These are phyloP conservation scores for Pleurotus djamor DNA, from an alignment of 768 basidiomycete genomes.

Conservation along the genomic window DNA sequence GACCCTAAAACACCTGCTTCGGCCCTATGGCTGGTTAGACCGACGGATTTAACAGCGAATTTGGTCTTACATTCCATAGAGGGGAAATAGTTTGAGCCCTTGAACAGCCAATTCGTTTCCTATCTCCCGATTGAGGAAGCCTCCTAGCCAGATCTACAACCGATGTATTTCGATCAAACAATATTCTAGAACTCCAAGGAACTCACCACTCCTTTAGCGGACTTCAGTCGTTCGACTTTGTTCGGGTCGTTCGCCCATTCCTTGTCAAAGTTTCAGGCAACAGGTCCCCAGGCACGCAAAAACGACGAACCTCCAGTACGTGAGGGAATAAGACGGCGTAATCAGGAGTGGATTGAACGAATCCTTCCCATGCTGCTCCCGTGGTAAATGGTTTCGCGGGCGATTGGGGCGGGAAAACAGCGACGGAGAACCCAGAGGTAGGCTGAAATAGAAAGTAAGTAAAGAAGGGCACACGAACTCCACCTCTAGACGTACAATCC, in stretches of 20 bases:
- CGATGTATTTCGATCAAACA: too few relatives aligned
- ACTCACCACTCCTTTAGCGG: conserved; percentile 1
- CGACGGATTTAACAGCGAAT: background rate
- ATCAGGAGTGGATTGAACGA: background rate
- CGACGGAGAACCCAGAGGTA: conserved; percentile 14
- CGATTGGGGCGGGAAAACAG: conserved; percentile 15
- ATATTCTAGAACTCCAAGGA: too few relatives aligned
- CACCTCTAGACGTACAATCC: conserved; percentile 6
- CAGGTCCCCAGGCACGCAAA: background rate
- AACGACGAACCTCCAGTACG: conserved; percentile 1
- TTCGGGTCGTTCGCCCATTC: background rate
- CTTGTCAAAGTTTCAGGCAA: background rate
- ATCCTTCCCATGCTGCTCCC: conserved; percentile 11
- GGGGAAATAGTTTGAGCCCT: background rate
- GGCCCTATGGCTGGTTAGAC: background rate
- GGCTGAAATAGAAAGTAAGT: background rate
- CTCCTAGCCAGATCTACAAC: conserved; percentile 4
- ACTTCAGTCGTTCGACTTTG: background rate
- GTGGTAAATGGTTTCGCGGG: conserved; percentile 17
- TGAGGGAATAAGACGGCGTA: conserved; percentile 7
- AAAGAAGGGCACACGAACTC: too few relatives aligned
- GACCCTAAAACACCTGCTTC: conserved; percentile 4
- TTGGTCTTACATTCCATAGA: conserved; percentile 1
- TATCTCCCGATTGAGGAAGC: conserved; percentile 2
- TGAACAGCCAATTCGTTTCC: conserved; percentile 1